These are phyloP conservation scores for Ophiostoma fasciatum DNA, from an alignment of 2,329 filamentous ascomycete species.

Conservation along the genomic window DNA sequence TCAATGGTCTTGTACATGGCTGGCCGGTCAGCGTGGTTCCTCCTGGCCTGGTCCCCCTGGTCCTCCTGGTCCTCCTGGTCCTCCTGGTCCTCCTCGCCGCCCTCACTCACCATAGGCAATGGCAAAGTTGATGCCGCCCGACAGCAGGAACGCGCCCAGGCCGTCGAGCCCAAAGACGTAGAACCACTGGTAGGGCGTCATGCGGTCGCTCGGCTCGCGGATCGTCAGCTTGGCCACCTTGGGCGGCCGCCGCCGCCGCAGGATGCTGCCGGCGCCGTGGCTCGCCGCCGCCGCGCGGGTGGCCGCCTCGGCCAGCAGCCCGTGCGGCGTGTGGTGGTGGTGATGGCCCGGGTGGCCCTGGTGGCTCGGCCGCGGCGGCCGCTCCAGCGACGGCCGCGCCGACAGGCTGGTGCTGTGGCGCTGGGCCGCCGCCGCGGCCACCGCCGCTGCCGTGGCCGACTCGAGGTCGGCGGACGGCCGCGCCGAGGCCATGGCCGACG, in stretches of 20 bases:
- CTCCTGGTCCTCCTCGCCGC: too few species aligned
- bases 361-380: not conserved
- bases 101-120: slow-evolving; percentile 35
- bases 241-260: slow-evolving; percentile 2
- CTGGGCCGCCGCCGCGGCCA: not conserved
- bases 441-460: too few species aligned
- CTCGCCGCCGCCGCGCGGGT: slow-evolving; percentile 2
- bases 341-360: not conserved
- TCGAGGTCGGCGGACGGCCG: slow-evolving; percentile 11
- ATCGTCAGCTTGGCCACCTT: slow-evolving; percentile 11
- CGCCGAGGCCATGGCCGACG: slow-evolving; percentile 6
- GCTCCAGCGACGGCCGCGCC: not conserved
- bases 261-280: not conserved
- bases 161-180: slow-evolving; percentile 35
- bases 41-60: too few species aligned
- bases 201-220: slow-evolving; percentile 20
- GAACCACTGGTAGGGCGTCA: slow-evolving; percentile 29
- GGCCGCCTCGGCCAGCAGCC: slow-evolving; percentile 10
- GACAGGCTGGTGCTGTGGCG: not conserved
- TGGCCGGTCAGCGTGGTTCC: slow-evolving; percentile 17
- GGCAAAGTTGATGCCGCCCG: slow-evolving; percentile 35
- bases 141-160: slow-evolving; percentile 30
- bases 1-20: slow-evolving; percentile 32
- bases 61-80: too few species aligned
- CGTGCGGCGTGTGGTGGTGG: slow-evolving; percentile 2